Evolutionary conservation across 1,139 yeast genomes (phyloP).

Genomic region (Kurtzmaniella quercitrusa): DNA sequence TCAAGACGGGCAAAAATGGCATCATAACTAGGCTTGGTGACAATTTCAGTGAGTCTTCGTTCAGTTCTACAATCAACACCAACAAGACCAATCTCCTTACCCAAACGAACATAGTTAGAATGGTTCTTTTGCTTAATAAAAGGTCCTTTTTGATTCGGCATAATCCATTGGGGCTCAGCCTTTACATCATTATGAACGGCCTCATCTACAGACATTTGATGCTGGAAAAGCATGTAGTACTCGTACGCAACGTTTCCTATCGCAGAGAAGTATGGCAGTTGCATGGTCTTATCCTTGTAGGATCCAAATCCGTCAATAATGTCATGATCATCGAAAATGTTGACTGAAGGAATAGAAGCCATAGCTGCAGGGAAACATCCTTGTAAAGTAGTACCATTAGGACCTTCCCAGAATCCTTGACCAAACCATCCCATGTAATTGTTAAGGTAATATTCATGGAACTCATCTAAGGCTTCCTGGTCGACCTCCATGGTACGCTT

Average conservation of each 20-base stretch:
- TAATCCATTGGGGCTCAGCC: slow-evolving; percentile 57
- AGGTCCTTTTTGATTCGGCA: slow-evolving; percentile 53
- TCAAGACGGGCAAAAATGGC: slow-evolving; percentile 56
- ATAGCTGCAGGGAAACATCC: slow-evolving; percentile 67
- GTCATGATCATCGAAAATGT: slow-evolving; percentile 88
- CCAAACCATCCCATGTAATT: slow-evolving; percentile 90
- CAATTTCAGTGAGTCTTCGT: slow-evolving; percentile 58
- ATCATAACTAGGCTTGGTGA: slow-evolving; percentile 54
- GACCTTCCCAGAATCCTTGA: slow-evolving; percentile 77
- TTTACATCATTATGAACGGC: slow-evolving; percentile 20
- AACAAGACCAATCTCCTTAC: slow-evolving; percentile 63
- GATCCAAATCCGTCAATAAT: slow-evolving; percentile 96
- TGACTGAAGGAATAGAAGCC: slow-evolving; percentile 79
- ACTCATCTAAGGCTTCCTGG: slow-evolving; percentile 46
- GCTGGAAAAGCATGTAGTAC: slow-evolving; percentile 89
- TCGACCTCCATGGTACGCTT: slow-evolving; percentile 41
- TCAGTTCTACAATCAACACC: slow-evolving; percentile 95
- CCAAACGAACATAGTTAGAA: slow-evolving; percentile 68
- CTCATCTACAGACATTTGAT: slow-evolving; percentile 58
- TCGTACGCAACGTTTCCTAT: slow-evolving; percentile 78
- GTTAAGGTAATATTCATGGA: slow-evolving; percentile 61
- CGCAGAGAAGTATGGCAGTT: slow-evolving; percentile 57
- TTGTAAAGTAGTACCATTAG: slow-evolving; percentile 60
- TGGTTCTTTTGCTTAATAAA: slow-evolving; percentile 62
- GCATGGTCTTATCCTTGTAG: slow-evolving; percentile 73